Evolutionary conservation across 2,329 filamentous ascomycete genomes (phyloP).

Genomic region (Pseudogymnoascus sp.): DNA sequence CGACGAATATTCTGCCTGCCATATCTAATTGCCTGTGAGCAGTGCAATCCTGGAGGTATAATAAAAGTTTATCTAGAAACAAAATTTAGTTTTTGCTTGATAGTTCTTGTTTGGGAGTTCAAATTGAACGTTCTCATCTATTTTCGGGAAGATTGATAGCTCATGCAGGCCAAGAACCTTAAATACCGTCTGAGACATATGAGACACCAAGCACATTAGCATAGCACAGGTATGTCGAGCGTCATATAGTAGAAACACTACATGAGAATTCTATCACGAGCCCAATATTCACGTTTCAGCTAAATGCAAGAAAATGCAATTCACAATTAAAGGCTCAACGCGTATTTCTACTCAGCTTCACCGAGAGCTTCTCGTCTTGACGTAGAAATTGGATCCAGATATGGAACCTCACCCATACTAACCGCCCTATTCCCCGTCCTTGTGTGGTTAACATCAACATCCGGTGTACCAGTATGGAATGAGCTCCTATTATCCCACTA

Average conservation of each 20-base stretch:
- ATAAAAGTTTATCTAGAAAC: not conserved
- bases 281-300: not conserved
- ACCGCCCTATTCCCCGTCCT: conserved; percentile 28
- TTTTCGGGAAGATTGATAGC: not conserved
- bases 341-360: not conserved
- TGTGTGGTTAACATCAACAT: conserved; percentile 27
- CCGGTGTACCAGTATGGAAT: conserved; percentile 28
- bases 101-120: not conserved
- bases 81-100: not conserved
- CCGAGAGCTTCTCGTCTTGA: conserved; percentile 13
- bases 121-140: not conserved
- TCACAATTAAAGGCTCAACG: not conserved
- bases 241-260: not conserved
- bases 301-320: not conserved
- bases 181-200: not conserved
- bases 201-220: not conserved
- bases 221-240: not conserved
- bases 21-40: not conserved
- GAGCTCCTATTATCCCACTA: conserved; percentile 30
- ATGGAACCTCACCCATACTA: conserved; percentile 30
- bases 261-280: not conserved
- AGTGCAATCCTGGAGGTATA: not conserved
- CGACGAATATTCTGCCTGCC: not conserved
- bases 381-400: conserved; percentile 28
- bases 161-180: not conserved